phyloP scores from a whole-genome alignment of 1,139 yeast species.

The Sugiyamaella grinbergsii region DNA sequence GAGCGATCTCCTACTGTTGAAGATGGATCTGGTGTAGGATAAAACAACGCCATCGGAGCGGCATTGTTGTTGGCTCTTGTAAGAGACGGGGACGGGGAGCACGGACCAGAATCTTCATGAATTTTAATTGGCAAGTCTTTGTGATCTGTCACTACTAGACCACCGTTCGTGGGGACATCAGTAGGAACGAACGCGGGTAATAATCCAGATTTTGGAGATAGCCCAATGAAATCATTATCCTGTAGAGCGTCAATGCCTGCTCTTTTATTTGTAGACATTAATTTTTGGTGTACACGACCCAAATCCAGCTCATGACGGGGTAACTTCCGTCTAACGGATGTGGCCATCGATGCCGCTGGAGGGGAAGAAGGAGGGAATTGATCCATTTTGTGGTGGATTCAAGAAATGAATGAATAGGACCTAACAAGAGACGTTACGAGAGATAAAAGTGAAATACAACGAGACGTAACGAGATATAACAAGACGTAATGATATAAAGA shows the following conservation, averaged over 20 bases:
- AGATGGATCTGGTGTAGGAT: constrained; percentile 39
- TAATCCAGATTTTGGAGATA: constrained; percentile 15
- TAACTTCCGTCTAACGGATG: background rate
- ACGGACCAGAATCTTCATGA: constrained; percentile 26
- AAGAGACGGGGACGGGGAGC: constrained; percentile 16
- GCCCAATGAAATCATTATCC: background rate
- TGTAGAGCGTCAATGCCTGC: background rate
- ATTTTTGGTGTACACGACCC: constrained; percentile 13
- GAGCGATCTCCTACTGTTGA: constrained; percentile 30
- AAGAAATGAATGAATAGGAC: constrained; percentile 3
- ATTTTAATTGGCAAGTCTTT: constrained; percentile 22
- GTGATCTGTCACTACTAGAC: background rate
- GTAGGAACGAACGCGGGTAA: constrained; percentile 32
- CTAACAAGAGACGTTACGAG: background rate
- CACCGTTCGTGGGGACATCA: constrained; percentile 10
- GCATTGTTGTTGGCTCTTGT: constrained; percentile 3
- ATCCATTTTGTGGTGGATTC: constrained; percentile 7
- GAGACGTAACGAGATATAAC: too few species aligned
- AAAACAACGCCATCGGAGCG: constrained; percentile 24
- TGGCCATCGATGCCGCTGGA: constrained; percentile 21
- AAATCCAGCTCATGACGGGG: constrained; percentile 12
- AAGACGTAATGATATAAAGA: too few species aligned
- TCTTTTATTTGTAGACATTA: background rate
- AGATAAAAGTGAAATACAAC: background rate
- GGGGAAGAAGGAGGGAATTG: constrained; percentile 29